Base-by-base conservation (phyloP, 768 basidiomycete species). In the Psilocybe cyanescens region DNA sequence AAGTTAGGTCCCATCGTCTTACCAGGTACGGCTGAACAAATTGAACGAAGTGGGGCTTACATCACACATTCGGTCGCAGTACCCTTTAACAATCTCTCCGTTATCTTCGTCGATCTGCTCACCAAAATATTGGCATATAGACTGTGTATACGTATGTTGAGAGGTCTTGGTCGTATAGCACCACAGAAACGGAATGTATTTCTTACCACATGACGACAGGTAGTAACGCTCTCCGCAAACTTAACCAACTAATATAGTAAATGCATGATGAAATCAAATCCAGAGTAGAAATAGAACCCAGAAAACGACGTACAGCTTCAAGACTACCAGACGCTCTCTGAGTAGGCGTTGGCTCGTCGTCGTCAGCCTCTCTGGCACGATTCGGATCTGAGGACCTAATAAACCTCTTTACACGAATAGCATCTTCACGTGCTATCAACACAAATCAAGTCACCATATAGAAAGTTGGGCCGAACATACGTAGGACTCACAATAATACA, bases 1-100 rank as follows among this genome's bases (percentile, higher is more conserved):
- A 35, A 35, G 41, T 44, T 16, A 44, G 41, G 14, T 35, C 33
- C 11, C 33, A 11, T 35, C 11, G 41, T 14, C 11, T 11, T 44
- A 5, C 11, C 12, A n/a, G n/a, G 14, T 11, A 44, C 14, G 14
- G 14, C 41, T 28, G 11, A 8, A 24, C 8, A 2, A 45, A 6
- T 44, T 44, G 28, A 49, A 54, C 8, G 41, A 44, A 41, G 35
- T 5, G 24, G 24, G 24, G 67, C 87, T 28, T 67, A 92, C 92
- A 70, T 95, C 93, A 67, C 93, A 95, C 91, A 93, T 94, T 50
- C 79, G 77, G 55, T 88, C 73, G 66, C 93, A 95, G 65, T 90
- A 86, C 3, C 68, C 67, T 57, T 79, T 80, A 55, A 82, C 71
- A 9, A 78, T 60, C 6, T 76, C 78, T 8, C 76, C 65, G 64